phyloP scores from a whole-genome alignment of 1,284 basidiomycete species.

The Xerocomus amazonicus region DNA sequence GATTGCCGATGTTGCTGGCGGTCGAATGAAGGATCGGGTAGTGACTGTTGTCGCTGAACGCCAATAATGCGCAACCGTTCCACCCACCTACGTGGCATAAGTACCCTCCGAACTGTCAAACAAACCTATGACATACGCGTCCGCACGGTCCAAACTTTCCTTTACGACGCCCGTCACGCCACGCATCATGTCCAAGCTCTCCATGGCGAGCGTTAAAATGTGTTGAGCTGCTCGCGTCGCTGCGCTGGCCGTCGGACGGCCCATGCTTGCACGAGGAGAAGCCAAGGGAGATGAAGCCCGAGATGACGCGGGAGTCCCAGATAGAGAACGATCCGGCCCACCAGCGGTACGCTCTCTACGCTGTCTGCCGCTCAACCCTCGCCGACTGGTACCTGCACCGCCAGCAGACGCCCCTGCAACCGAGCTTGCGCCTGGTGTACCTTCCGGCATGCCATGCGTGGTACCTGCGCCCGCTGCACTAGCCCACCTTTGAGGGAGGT shows the following conservation, averaged over 20 bases:
- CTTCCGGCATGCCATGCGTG: constrained; percentile 23
- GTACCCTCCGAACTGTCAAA: neutral
- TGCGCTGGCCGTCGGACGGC: constrained; percentile 46
- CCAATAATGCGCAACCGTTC: constrained; percentile 73
- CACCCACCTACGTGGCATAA: constrained; percentile 59
- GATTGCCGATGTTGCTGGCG: constrained; percentile 14
- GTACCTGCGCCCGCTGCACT: constrained; percentile 26
- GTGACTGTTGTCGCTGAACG: constrained; percentile 50
- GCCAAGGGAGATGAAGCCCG: constrained; percentile 29
- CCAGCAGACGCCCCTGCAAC: constrained; percentile 40
- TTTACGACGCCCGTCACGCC: constrained; percentile 84
- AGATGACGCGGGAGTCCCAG: constrained; percentile 30
- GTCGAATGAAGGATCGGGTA: constrained; percentile 16
- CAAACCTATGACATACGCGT: constrained; percentile 56
- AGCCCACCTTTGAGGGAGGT: constrained; percentile 80
- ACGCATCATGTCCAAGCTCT: constrained; percentile 88
- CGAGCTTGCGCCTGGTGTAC: constrained; percentile 27
- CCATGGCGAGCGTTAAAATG: constrained; percentile 81
- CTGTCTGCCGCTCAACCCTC: constrained; percentile 17
- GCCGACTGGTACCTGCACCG: constrained; percentile 24
- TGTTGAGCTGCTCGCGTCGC: constrained; percentile 75
- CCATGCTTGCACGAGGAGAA: constrained; percentile 22
- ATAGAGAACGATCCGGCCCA: constrained; percentile 30
- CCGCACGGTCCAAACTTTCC: constrained; percentile 84
- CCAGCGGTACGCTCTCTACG: constrained; percentile 32